Percentiles rank a stretch among this genome's conserved stretches.
phyloP scores from a whole-genome alignment of 495 filamentous ascomycete genomes.

The Chaetomium cochliodes region DNA sequence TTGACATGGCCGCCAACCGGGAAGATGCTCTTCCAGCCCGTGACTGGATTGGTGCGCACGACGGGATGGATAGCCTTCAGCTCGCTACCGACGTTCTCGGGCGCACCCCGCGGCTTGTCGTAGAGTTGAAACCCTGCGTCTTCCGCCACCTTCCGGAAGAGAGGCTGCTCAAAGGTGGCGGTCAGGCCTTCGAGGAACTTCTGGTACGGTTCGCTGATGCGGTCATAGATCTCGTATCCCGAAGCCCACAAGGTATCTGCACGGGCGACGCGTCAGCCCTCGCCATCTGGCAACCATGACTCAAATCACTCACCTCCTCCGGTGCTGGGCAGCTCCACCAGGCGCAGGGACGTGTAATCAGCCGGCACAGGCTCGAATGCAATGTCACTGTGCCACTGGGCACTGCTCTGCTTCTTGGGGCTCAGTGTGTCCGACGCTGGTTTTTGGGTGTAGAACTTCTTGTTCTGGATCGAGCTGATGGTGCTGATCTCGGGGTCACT shows the following conservation, averaged over 20 bases:
- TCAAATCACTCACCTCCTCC: slow-evolving; percentile 56
- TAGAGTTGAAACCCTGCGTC: slow-evolving; percentile 56
- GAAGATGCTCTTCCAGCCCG: slow-evolving; percentile 73
- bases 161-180: slow-evolving; percentile 60
- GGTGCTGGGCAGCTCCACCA: slow-evolving; percentile 60
- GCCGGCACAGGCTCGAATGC: slow-evolving; percentile 62
- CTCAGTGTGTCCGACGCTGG: slow-evolving; percentile 26
- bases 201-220: slow-evolving; percentile 62
- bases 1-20: slow-evolving; percentile 60
- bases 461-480: slow-evolving; percentile 59
- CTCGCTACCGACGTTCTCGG: slow-evolving; percentile 61
- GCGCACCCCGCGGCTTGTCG: slow-evolving; percentile 56
- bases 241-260: slow-evolving; percentile 59
- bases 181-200: slow-evolving; percentile 66
- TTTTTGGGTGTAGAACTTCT: slow-evolving; percentile 53
- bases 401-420: slow-evolving; percentile 40
- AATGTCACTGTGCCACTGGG: slow-evolving; percentile 64
- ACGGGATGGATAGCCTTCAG: slow-evolving; percentile 65
- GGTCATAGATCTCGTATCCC: slow-evolving; percentile 73
- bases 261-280: neutral
- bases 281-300: neutral
- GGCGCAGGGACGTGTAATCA: slow-evolving; percentile 61
- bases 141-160: slow-evolving; percentile 56
- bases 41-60: slow-evolving; percentile 73
- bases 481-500: slow-evolving; percentile 70